Evolutionary conservation across 2,329 filamentous ascomycete genomes (phyloP).

Genomic region (Plenodomus lindquistii): DNA sequence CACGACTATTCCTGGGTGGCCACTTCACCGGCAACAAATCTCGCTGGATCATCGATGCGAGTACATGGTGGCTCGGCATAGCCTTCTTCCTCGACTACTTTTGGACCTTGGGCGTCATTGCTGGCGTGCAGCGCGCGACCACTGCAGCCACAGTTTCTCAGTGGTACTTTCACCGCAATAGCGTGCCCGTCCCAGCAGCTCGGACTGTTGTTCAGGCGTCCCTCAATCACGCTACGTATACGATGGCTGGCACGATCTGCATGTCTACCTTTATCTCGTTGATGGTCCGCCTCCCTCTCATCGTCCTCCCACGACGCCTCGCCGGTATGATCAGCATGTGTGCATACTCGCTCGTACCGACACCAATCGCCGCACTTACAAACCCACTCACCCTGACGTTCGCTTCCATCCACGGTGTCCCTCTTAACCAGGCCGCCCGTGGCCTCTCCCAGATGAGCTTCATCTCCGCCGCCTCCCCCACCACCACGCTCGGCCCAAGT

Average conservation of each 20-base stretch:
- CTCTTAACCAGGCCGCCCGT: conserved; percentile 75
- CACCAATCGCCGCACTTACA: conserved; percentile 81
- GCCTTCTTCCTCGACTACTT: conserved; percentile 94
- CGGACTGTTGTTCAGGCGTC: conserved; percentile 82
- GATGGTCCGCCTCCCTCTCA: conserved; percentile 79
- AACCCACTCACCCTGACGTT: conserved; percentile 93
- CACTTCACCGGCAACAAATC: conserved; percentile 63
- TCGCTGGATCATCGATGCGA: conserved; percentile 80
- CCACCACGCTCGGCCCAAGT: conserved; percentile 62
- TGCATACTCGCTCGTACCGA: conserved; percentile 79
- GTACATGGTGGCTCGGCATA: conserved; percentile 92
- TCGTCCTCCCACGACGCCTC: conserved; percentile 77
- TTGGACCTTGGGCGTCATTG: conserved; percentile 87
- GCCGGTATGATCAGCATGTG: conserved; percentile 71
- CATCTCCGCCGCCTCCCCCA: conserved; percentile 71
- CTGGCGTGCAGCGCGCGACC: conserved; percentile 85
- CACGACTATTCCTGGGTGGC: conserved; percentile 90
- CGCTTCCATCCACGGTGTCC: conserved; percentile 88
- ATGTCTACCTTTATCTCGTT: conserved; percentile 82
- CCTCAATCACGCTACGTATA: conserved; percentile 77
- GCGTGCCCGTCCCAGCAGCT: conserved; percentile 75
- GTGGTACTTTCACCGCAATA: conserved; percentile 97
- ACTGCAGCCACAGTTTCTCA: conserved; percentile 95
- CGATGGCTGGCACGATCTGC: conserved; percentile 90
- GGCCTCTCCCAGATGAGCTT: conserved; percentile 82